These are phyloP conservation scores for Apiotrichum mycotoxinovorans DNA, from an alignment of 1,284 basidiomycete genomes.

Conservation along the genomic window DNA sequence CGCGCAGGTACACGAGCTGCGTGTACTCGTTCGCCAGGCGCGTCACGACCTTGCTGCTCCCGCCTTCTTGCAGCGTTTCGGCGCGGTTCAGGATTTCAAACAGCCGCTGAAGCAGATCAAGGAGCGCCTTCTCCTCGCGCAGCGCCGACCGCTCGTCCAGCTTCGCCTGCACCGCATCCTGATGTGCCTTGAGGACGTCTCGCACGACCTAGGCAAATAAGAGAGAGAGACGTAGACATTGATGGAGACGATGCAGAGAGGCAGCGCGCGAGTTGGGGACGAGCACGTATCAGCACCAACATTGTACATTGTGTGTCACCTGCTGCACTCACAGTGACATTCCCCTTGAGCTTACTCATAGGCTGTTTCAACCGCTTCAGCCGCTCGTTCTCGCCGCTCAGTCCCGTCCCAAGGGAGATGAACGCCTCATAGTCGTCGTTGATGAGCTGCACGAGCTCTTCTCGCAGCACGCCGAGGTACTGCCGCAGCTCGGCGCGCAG, in stretches of 20 bases:
- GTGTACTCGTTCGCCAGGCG: constrained; percentile 86
- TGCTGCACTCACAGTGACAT: constrained; percentile 62
- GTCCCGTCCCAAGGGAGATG: constrained; percentile 85
- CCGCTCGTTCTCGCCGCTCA: constrained; percentile 74
- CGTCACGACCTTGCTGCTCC: constrained; percentile 64
- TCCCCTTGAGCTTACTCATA: constrained; percentile 59
- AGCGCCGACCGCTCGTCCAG: constrained; percentile 68
- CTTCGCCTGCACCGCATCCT: constrained; percentile 71
- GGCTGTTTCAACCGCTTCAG: constrained; percentile 66
- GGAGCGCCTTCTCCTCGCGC: constrained; percentile 77
- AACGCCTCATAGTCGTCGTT: constrained; percentile 98
- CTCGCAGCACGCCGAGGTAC: constrained; percentile 77
- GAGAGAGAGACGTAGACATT: background rate
- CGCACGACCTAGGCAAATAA: constrained; percentile 31
- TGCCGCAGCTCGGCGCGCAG: constrained; percentile 79
- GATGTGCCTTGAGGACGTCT: constrained; percentile 50
- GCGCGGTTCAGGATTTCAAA: constrained; percentile 80
- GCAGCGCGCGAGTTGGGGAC: too few species aligned
- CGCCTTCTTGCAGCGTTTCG: constrained; percentile 65
- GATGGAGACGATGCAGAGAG: too few species aligned
- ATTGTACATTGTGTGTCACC: background rate
- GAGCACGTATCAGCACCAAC: background rate
- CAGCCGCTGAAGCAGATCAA: constrained; percentile 80
- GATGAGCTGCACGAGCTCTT: constrained; percentile 89
- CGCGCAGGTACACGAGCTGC: constrained; percentile 83